Conservation (phyloP, 768 basidiomycete species). For the Suillus lakei region DNA sequence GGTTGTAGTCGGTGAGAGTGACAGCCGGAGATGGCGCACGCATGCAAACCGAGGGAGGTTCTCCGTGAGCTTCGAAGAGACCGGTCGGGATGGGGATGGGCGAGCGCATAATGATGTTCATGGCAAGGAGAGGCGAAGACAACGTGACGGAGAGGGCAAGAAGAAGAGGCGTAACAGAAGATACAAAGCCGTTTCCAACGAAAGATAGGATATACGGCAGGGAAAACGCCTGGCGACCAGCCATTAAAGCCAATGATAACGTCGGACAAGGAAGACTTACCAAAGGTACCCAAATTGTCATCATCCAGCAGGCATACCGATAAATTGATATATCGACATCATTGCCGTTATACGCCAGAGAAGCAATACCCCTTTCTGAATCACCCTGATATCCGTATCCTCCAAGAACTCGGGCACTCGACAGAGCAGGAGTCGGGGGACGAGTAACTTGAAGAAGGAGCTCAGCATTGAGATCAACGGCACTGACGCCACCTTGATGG, state of each 20-base stretch:
- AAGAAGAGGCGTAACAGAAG: conserved; percentile 49
- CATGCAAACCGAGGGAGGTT: conserved; percentile 46
- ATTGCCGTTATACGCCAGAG: conserved; percentile 48
- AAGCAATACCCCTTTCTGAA: conserved; percentile 57
- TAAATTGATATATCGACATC: conserved; percentile 60
- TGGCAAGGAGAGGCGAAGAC: conserved; percentile 67
- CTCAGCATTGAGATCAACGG: conserved; percentile 48
- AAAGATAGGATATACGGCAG: conserved; percentile 62
- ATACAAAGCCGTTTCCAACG: conserved; percentile 42
- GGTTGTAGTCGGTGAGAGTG: conserved; percentile 25
- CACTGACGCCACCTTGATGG: conserved; percentile 40
- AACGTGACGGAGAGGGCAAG: conserved; percentile 67
- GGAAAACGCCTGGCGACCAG: conserved; percentile 52
- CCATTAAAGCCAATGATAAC: neutral
- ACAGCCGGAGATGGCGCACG: conserved; percentile 50
- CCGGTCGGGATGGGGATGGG: conserved; percentile 71
- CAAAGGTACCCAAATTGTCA: conserved; percentile 70
- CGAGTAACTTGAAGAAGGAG: conserved; percentile 47
- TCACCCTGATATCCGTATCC: conserved; percentile 69
- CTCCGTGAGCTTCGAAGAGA: conserved; percentile 57
- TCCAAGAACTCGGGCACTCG: conserved; percentile 65
- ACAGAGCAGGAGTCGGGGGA: conserved; percentile 56
- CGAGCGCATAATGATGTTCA: conserved; percentile 63
- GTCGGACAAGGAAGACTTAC: conserved; percentile 45
- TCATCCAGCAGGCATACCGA: conserved; percentile 65